phyloP scores from a whole-genome alignment of 306 rosid species.

The Lagenaria siceraria region DNA sequence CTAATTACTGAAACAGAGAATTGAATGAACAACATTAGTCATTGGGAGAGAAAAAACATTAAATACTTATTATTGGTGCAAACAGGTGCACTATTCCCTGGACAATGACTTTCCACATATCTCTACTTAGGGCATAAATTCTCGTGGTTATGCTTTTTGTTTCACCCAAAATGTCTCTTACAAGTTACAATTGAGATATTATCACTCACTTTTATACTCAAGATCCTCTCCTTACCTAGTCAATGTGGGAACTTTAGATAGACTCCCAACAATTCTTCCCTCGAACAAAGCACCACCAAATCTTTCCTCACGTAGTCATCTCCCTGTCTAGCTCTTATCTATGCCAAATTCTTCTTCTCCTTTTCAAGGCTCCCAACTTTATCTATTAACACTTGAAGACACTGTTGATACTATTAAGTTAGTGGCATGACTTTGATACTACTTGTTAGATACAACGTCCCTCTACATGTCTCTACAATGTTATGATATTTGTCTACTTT shows the following conservation, averaged over 20 bases:
- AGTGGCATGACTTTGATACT: background rate
- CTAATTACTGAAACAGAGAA: background rate
- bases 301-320: background rate
- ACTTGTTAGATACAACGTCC: background rate
- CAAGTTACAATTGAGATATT: too few species aligned
- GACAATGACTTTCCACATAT: too few species aligned
- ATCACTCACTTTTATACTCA: background rate
- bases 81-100: background rate
- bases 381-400: background rate
- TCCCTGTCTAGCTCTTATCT: background rate
- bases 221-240: background rate
- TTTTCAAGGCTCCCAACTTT: too few species aligned
- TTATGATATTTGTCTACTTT: background rate
- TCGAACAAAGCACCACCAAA: background rate
- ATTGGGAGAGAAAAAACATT: background rate
- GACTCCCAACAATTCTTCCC: background rate
- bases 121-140: background rate
- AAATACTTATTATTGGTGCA: background rate
- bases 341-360: background rate
- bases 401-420: background rate
- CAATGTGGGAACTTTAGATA: background rate
- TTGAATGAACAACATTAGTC: background rate
- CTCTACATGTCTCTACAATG: background rate
- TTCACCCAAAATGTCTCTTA: background rate
- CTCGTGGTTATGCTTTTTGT: background rate